These are phyloP conservation scores for Aphanomyces invadans DNA, from an alignment of 352 stramenopile genomes.

Conservation along the genomic window DNA sequence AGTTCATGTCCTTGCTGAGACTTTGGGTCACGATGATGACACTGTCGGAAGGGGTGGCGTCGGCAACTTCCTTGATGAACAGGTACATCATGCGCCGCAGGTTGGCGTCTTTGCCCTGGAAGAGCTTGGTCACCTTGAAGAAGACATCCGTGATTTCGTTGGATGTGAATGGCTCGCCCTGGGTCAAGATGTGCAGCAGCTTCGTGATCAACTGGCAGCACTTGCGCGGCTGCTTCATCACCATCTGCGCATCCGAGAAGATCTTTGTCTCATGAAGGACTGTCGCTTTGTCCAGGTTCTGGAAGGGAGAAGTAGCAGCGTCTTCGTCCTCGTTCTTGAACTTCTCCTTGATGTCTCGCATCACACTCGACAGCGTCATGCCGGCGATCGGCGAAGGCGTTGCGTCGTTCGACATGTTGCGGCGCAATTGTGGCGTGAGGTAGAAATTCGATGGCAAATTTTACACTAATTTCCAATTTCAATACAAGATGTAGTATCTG, in stretches of 20 bases:
- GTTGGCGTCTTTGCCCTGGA: slow-evolving; percentile 97
- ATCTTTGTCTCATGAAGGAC: slow-evolving; percentile 97
- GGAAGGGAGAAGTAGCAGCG: slow-evolving; percentile 84
- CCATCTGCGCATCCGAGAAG: slow-evolving; percentile 96
- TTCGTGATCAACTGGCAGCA: slow-evolving; percentile 99
- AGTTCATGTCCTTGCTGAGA: slow-evolving; percentile 99
- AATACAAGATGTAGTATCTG: background rate
- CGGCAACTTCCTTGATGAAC: slow-evolving; percentile 98
- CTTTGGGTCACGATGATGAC: slow-evolving; percentile 99
- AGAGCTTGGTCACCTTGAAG: slow-evolving; percentile 99
- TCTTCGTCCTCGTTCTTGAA: slow-evolving; percentile 98
- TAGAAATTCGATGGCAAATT: background rate
- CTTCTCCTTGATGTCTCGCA: slow-evolving; percentile 97
- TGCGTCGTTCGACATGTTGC: slow-evolving; percentile 5
- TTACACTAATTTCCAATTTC: background rate
- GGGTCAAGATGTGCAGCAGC: slow-evolving; percentile 96
- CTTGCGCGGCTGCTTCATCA: slow-evolving; percentile 95
- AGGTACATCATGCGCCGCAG: slow-evolving; percentile 98
- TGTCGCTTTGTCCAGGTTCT: slow-evolving; percentile 91
- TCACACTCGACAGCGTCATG: slow-evolving; percentile 63
- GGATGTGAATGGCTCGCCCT: slow-evolving; percentile 94
- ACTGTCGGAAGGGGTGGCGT: slow-evolving; percentile 84
- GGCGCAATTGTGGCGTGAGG: background rate
- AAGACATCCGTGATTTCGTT: slow-evolving; percentile 97
- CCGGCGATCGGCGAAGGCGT: slow-evolving; percentile 9